Base-by-base conservation (phyloP, 192 early-diverging fungal species). In the Podila verticillata region DNA sequence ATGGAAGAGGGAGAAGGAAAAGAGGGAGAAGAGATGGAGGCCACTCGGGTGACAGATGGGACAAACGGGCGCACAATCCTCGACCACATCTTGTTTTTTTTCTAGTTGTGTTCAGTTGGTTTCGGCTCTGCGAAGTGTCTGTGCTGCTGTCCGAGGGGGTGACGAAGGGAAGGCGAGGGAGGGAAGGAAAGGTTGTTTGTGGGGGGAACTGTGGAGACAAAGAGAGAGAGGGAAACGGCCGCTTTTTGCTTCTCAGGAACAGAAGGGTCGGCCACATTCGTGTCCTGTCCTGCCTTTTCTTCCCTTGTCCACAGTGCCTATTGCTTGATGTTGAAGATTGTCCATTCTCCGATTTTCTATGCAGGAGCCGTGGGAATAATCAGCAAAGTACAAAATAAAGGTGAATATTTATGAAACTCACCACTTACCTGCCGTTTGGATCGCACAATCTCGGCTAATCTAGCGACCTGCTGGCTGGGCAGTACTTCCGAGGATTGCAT, bases 291-390 rank as follows among this genome's bases (percentile, higher is more conserved):
- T 31, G 49, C 13, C 22, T 12, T 30, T 19, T 48, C 35, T 31
- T 65, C 13, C 22, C 30, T 30, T 29, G 30, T 59, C 26, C 30
- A 7, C 17, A 34, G 22, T 13, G 29, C 0, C 30, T 66, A 54
- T 29, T 44, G 56, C 15, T 47, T 56, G 63, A 66, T 59, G 30
- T 72, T 36, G 49, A 79, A 79, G 2, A 79, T 3, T 13, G 63
- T 62, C 75, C 75, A 79, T 10, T 71, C 75, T 1, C 75, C 75
- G 7, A 67, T 72, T 72, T 63, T 72, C 75, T 79, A 59, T 20
- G 8, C 31, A 5, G 26, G 28, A 65, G 49, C 48, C 65, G 65
- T 66, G 65, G 49, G 65, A 66, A 66, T n/a, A 48, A 57, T 66
- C 17, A 9, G 20, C n/a, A 44, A 48, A 62, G n/a, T 57, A 28